These are phyloP conservation scores for Apophysomyces trapeziformis DNA, from an alignment of 371 early-diverging fungal genomes.

Conservation along the genomic window DNA sequence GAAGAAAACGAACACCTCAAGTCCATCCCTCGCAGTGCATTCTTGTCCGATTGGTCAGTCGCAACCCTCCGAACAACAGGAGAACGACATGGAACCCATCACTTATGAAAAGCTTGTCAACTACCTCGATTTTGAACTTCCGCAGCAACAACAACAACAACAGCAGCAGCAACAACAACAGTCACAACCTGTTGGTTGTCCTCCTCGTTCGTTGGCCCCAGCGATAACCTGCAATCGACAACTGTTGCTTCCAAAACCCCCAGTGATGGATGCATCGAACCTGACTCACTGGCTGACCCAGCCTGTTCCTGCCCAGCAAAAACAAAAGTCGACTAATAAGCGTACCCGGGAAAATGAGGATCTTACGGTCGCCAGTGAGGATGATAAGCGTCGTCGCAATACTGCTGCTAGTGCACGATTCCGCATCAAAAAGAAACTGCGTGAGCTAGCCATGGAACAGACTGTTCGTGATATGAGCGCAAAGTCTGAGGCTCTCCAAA, in stretches of 20 bases:
- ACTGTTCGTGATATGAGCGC: slow-evolving; percentile 80
- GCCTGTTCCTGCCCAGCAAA: slow-evolving; percentile 13
- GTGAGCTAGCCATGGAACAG: slow-evolving; percentile 81
- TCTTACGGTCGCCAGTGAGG: slow-evolving; percentile 37
- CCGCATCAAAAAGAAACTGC: slow-evolving; percentile 87
- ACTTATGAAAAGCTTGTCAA: slow-evolving; percentile 46
- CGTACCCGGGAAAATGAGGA: slow-evolving; percentile 6
- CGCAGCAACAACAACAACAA: slow-evolving; percentile 36
- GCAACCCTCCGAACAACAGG: slow-evolving; percentile 11
- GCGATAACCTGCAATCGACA: slow-evolving; percentile 25
- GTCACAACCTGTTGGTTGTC: slow-evolving; percentile 15
- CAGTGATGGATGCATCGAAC: slow-evolving; percentile 18
- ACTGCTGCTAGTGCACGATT: slow-evolving; percentile 95
- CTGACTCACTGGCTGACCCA: slow-evolving; percentile 13
- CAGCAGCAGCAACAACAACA: slow-evolving; percentile 18
- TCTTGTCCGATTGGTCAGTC: slow-evolving; percentile 1
- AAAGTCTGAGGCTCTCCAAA: slow-evolving; percentile 71
- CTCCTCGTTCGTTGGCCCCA: slow-evolving; percentile 33
- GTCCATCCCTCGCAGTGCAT: neutral
- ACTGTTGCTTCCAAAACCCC: slow-evolving; percentile 40
- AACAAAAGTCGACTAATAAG: neutral
- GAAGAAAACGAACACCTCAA: slow-evolving; percentile 12
- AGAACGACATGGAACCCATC: slow-evolving; percentile 35
- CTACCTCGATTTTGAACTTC: slow-evolving; percentile 50
- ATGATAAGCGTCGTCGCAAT: slow-evolving; percentile 89